Conservation (phyloP, 768 basidiomycete genomes). For the Pisolithus marmoratus region DNA sequence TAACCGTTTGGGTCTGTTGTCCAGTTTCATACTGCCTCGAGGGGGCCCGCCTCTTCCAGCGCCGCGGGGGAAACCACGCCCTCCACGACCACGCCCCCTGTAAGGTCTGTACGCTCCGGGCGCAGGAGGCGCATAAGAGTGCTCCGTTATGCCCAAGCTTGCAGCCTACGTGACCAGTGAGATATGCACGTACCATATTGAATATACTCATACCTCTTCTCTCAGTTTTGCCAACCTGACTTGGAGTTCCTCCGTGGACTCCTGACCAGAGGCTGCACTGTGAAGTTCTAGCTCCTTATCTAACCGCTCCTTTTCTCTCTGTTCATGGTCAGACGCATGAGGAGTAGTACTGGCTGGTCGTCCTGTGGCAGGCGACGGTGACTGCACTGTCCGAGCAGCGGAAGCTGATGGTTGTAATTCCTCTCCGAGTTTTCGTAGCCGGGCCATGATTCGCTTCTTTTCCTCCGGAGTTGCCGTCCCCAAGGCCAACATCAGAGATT, state of each 20-base stretch:
- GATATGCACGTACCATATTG: not conserved
- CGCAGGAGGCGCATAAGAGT: conserved; percentile 26
- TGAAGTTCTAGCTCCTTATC: conserved; percentile 83
- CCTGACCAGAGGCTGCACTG: conserved; percentile 34
- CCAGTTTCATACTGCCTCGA: conserved; percentile 78
- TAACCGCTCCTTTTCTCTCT: conserved; percentile 57
- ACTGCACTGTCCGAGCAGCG: conserved; percentile 22
- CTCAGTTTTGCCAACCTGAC: conserved; percentile 72
- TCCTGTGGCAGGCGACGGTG: conserved; percentile 16
- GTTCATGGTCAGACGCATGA: conserved; percentile 41
- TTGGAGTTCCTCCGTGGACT: conserved; percentile 64
- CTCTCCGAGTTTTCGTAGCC: conserved; percentile 68
- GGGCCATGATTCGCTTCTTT: conserved; percentile 74
- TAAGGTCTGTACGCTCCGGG: conserved; percentile 51
- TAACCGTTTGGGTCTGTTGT: conserved; percentile 82
- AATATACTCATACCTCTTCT: conserved; percentile 54
- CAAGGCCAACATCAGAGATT: conserved; percentile 71
- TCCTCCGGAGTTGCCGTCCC: conserved; percentile 58
- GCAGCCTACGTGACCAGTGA: conserved; percentile 47
- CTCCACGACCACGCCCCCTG: conserved; percentile 61
- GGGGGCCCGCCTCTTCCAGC: conserved; percentile 61
- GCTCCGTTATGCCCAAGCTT: conserved; percentile 62
- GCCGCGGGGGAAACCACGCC: conserved; percentile 53
- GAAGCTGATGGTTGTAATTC: conserved; percentile 56
- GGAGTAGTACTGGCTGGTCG: conserved; percentile 22